These are phyloP conservation scores for Ophiostoma sp. DNA, from an alignment of 2,329 filamentous ascomycete species.

Conservation along the genomic window DNA sequence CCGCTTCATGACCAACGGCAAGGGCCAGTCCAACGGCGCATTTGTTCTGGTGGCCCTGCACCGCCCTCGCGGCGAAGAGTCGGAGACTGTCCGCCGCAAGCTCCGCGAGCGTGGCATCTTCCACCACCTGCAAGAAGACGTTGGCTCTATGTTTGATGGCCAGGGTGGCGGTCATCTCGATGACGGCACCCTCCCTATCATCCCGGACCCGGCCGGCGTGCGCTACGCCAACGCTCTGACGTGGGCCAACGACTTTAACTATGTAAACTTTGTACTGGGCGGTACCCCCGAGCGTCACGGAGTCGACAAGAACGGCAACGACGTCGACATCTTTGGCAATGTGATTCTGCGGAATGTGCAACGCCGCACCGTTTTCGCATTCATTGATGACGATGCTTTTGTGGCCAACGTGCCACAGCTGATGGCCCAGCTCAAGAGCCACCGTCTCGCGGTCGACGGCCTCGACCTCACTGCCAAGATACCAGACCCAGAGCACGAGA, in stretches of 20 bases:
- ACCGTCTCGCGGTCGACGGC: constrained; percentile 14
- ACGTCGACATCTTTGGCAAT: constrained; percentile 3
- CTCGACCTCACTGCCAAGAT: background rate
- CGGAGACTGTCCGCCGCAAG: constrained; percentile 31
- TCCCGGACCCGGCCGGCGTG: constrained; percentile 23
- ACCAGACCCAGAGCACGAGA: background rate
- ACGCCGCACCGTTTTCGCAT: constrained; percentile 36
- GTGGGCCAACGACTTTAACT: constrained; percentile 15
- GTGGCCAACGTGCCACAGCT: constrained; percentile 41
- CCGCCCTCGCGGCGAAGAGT: constrained; percentile 35
- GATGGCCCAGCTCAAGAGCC: constrained; percentile 33
- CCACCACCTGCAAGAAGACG: constrained; percentile 30
- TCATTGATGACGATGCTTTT: constrained; percentile 46
- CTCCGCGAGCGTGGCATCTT: constrained; percentile 39
- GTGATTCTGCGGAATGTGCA: constrained; percentile 1
- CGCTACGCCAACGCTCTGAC: constrained; percentile 26
- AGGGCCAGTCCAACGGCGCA: constrained; percentile 41
- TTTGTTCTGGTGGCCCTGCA: constrained; percentile 41
- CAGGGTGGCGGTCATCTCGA: constrained; percentile 16
- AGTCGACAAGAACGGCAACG: constrained; percentile 3
- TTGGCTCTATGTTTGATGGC: constrained; percentile 26
- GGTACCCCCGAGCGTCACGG: background rate
- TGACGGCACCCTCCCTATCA: background rate
- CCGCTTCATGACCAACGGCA: constrained; percentile 43
- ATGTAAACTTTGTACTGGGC: constrained; percentile 5